phyloP scores from a whole-genome alignment of 2,329 filamentous ascomycete genomes.

The Aureobasidium lini region DNA sequence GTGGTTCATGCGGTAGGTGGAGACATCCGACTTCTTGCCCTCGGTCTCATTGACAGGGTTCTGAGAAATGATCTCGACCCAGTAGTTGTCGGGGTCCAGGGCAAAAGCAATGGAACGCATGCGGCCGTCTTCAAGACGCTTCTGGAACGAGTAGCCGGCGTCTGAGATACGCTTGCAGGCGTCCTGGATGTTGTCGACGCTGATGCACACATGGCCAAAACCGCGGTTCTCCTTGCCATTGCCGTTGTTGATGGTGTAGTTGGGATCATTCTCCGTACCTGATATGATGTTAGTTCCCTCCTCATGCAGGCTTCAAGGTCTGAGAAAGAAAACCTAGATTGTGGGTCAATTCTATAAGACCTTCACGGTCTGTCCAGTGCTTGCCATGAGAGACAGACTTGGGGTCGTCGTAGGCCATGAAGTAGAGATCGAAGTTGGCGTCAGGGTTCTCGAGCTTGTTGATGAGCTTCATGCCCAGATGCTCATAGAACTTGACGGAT shows the following conservation, averaged over 20 bases:
- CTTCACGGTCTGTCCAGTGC: constrained; percentile 64
- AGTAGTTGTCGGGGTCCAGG: constrained; percentile 47
- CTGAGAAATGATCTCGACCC: constrained; percentile 73
- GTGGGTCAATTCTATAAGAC: constrained; percentile 78
- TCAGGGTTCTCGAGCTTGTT: constrained; percentile 77
- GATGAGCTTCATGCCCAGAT: constrained; percentile 78
- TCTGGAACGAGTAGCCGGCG: constrained; percentile 89
- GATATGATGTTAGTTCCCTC: not conserved
- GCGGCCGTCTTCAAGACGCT: constrained; percentile 80
- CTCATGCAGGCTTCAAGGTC: not conserved
- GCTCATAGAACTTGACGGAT: constrained; percentile 84
- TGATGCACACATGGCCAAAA: constrained; percentile 78
- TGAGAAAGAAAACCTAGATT: constrained; percentile 58
- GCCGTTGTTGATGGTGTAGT: constrained; percentile 77
- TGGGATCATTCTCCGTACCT: constrained; percentile 67
- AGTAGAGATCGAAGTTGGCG: constrained; percentile 91
- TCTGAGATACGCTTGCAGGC: constrained; percentile 86
- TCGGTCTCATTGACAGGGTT: constrained; percentile 66
- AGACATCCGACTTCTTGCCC: constrained; percentile 61
- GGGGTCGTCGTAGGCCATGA: constrained; percentile 79
- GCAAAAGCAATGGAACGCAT: constrained; percentile 87
- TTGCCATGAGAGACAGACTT: constrained; percentile 65
- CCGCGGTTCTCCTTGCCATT: constrained; percentile 82
- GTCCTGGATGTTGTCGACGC: constrained; percentile 63
- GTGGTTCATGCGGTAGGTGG: constrained; percentile 58